These are phyloP conservation scores for Aspergillus diversus DNA, from an alignment of 495 filamentous ascomycete species.

Conservation along the genomic window DNA sequence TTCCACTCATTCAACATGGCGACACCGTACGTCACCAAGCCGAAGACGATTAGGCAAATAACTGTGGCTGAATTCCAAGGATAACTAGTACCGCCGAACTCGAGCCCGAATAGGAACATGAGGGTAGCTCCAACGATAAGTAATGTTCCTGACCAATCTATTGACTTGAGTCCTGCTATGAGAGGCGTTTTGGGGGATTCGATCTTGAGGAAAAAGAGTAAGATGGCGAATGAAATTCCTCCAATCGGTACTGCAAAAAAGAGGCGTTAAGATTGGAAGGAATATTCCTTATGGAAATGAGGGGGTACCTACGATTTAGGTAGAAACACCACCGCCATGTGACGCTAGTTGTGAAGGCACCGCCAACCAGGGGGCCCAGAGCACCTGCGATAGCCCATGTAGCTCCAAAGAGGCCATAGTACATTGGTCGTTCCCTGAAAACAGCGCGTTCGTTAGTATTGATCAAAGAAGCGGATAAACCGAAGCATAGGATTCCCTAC, in stretches of 20 bases:
- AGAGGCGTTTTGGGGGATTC: slow-evolving; percentile 77
- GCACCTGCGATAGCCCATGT: slow-evolving; percentile 77
- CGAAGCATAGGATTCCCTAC: slow-evolving; percentile 26
- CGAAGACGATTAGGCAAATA: slow-evolving; percentile 79
- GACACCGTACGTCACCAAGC: slow-evolving; percentile 59
- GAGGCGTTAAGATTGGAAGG: slow-evolving; percentile 21
- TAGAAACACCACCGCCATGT: slow-evolving; percentile 69
- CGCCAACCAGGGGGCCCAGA: slow-evolving; percentile 75
- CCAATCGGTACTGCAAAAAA: slow-evolving; percentile 63
- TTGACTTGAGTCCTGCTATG: slow-evolving; percentile 67
- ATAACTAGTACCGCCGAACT: slow-evolving; percentile 74
- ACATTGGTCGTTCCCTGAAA: slow-evolving; percentile 61
- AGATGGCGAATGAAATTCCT: slow-evolving; percentile 66
- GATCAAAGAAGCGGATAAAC: not conserved
- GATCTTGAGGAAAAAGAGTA: slow-evolving; percentile 73
- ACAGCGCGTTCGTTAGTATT: slow-evolving; percentile 16
- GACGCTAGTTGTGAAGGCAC: slow-evolving; percentile 68
- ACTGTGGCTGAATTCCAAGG: slow-evolving; percentile 78
- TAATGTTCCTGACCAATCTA: slow-evolving; percentile 76
- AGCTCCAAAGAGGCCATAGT: slow-evolving; percentile 66
- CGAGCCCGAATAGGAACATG: slow-evolving; percentile 80
- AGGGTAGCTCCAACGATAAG: slow-evolving; percentile 75
- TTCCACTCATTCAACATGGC: slow-evolving; percentile 74
- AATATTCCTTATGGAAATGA: slow-evolving; percentile 2
- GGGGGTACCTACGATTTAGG: slow-evolving; percentile 56